Evolutionary conservation across 306 rosid genomes (phyloP), one percentile per base, ranked within the genome.

Genomic region (Cucumis hystrix): DNA sequence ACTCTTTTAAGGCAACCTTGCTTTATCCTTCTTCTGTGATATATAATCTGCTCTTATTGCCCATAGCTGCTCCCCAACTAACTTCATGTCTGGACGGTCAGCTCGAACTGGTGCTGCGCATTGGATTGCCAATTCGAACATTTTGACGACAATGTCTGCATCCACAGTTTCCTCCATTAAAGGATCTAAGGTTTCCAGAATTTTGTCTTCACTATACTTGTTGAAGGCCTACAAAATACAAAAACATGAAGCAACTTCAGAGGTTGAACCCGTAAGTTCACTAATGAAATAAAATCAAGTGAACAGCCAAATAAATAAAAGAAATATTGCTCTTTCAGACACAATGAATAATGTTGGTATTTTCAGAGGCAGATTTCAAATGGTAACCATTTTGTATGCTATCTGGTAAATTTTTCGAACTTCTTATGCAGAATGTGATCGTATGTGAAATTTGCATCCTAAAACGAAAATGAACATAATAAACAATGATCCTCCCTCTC

Each of bases 21-120:
- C 20, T 8, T 45, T 72, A 5, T 72, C 60, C 39, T 41, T 76
- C 65, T 60, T 74, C 79, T 79, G 89, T 37, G 80, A 83, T 80
- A 89, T 71, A 81, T 95, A 92, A 58, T 87, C 91, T 61, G 97
- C 97, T 74, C 99, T 88, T 80, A 92, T 87, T 40, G 92, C 77
- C 99, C 99, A 95, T 77, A 95, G 64, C 83, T 89, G 92, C 91
- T 95, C 92, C 40, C 93, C 90, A 71, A 88, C 98, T 6, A 85
- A 18, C 82, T 92, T 92, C 99, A 95, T 95, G 85, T 89, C 93
- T 1, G 99, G 99, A 58, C 98, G 83, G 69, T 91, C 94, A 6
- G 86, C 35, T 74, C 99, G 87, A 35, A 87, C 21, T 0, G 99
- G 99, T 7, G 98, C 97, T 58, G 97, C 99, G 71, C 98, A 92